A percentile compares a stretch with the other conserved stretches of the same genome.
phyloP scores from a whole-genome alignment of 306 rosid genomes.

The Gleditsia sinensis region DNA sequence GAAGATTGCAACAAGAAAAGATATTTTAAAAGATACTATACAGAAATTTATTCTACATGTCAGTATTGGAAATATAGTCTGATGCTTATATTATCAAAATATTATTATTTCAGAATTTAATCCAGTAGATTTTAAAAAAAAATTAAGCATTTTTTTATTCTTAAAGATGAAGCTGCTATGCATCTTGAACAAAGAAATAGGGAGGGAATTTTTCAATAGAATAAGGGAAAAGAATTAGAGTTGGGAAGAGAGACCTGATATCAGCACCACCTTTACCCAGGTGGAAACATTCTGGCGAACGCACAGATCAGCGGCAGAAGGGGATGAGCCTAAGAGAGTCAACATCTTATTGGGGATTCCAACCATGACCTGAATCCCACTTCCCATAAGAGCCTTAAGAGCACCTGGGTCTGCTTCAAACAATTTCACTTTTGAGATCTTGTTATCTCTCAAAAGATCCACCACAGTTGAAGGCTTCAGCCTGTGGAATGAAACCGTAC shows the following conservation, averaged over 20 bases:
- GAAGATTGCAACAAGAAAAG: neutral
- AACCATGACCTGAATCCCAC: slow-evolving; percentile 82
- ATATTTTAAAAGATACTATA: neutral
- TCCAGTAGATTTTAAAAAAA: neutral
- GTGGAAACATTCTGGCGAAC: slow-evolving; percentile 71
- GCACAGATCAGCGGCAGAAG: slow-evolving; percentile 73
- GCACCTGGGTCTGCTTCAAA: slow-evolving; percentile 76
- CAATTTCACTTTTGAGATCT: slow-evolving; percentile 74
- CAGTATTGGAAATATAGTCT: neutral
- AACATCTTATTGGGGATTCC: slow-evolving; percentile 94
- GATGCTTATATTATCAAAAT: neutral
- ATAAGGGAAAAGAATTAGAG: neutral
- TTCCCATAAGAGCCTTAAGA: slow-evolving; percentile 65
- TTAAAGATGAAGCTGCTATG: neutral
- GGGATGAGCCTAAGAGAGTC: slow-evolving; percentile 57
- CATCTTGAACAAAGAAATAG: neutral
- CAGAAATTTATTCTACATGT: neutral
- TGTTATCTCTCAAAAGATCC: slow-evolving; percentile 69
- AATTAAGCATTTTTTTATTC: neutral
- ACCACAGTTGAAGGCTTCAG: slow-evolving; percentile 69
- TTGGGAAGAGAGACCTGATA: slow-evolving; percentile 57
- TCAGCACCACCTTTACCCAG: slow-evolving; percentile 73
- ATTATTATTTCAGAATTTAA: neutral
- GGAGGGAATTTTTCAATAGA: neutral
- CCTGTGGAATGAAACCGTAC: slow-evolving; percentile 66